Percentiles rank a stretch among this genome's conserved stretches.
Conservation (phyloP, 495 filamentous ascomycete genomes). For the Cercophora scortea region DNA sequence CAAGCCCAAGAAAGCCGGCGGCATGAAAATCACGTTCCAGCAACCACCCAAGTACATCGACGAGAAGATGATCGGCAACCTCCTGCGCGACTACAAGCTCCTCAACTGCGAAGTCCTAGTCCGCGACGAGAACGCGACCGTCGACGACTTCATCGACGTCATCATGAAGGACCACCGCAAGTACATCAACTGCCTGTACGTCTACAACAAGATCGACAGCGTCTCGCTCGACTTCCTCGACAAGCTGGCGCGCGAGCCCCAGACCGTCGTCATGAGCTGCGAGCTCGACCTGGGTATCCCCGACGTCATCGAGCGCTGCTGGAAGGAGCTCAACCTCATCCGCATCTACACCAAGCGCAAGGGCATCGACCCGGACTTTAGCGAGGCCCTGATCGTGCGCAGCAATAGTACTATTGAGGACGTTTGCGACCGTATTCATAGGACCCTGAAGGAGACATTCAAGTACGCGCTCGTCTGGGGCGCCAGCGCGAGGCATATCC, state of each 20-base stretch:
- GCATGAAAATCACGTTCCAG: slow-evolving; percentile 97
- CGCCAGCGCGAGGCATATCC: slow-evolving; percentile 86
- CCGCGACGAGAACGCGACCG: slow-evolving; percentile 88
- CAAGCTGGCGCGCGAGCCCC: slow-evolving; percentile 79
- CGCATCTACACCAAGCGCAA: slow-evolving; percentile 96
- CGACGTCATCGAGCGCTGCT: slow-evolving; percentile 91
- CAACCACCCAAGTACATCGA: slow-evolving; percentile 81
- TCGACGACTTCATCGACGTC: slow-evolving; percentile 98
- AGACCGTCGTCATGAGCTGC: slow-evolving; percentile 96
- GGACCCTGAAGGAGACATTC: slow-evolving; percentile 94
- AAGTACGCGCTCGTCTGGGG: slow-evolving; percentile 99
- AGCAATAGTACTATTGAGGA: slow-evolving; percentile 86
- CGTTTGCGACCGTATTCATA: slow-evolving; percentile 92
- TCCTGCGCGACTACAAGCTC: slow-evolving; percentile 96
- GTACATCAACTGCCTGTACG: slow-evolving; percentile 94
- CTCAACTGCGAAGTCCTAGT: slow-evolving; percentile 96
- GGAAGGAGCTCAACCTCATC: slow-evolving; percentile 88
- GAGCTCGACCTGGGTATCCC: slow-evolving; percentile 95
- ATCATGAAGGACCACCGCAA: slow-evolving; percentile 97
- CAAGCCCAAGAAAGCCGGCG: slow-evolving; percentile 94
- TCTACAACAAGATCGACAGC: slow-evolving; percentile 99
- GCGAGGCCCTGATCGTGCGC: slow-evolving; percentile 88
- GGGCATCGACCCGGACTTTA: slow-evolving; percentile 84
- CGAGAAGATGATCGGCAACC: slow-evolving; percentile 96
- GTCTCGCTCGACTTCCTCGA: slow-evolving; percentile 91